These are phyloP conservation scores for Penicillium sp. DNA, from an alignment of 2,329 filamentous ascomycete species.

Conservation along the genomic window DNA sequence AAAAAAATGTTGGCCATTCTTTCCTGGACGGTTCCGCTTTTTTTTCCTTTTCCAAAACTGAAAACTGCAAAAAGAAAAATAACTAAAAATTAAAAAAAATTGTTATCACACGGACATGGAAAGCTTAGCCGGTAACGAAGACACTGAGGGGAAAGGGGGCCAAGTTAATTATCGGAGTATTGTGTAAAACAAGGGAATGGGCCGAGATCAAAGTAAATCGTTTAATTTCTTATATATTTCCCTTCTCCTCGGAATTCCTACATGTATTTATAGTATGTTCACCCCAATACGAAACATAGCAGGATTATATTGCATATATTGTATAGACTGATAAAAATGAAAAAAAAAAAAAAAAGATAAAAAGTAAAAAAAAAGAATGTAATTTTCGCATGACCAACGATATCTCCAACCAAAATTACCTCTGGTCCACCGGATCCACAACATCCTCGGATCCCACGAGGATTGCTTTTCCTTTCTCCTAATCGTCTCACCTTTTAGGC, in stretches of 20 bases:
- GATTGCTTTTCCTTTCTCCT: slow-evolving; percentile 7
- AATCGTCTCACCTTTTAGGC: slow-evolving; percentile 30
- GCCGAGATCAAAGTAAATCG: slow-evolving; percentile 14
- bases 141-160: slow-evolving; percentile 22
- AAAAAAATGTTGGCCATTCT: slow-evolving; percentile 23
- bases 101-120: slow-evolving; percentile 19
- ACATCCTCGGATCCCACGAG: slow-evolving; percentile 38
- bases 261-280: background rate
- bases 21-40: slow-evolving; percentile 8
- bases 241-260: too few species aligned
- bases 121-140: slow-evolving; percentile 19
- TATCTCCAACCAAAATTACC: slow-evolving; percentile 20
- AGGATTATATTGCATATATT: background rate
- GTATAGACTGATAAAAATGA: background rate
- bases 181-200: slow-evolving; percentile 22
- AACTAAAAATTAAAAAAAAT: background rate
- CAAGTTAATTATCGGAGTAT: slow-evolving; percentile 21
- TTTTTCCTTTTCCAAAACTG: background rate
- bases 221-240: background rate
- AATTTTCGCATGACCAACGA: slow-evolving; percentile 9
- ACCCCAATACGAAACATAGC: background rate
- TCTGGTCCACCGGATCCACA: slow-evolving; percentile 28
- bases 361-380: background rate
- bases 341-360: background rate
- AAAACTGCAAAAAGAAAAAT: background rate